Conservation (phyloP, 73 alveolate species). For the Symbiodinium pilosum region DNA sequence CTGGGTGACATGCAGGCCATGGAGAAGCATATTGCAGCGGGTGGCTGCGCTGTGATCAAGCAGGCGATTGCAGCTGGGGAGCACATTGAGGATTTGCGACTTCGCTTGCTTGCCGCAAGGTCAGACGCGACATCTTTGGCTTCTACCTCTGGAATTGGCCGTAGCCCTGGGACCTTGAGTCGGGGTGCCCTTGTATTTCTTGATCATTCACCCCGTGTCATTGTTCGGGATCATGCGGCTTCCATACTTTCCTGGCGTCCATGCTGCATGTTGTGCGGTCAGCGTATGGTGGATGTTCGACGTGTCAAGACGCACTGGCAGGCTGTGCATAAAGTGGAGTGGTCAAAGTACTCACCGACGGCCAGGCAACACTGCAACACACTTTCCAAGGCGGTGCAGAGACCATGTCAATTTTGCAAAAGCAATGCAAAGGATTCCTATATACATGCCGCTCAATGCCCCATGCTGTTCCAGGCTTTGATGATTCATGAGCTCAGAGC, state of each 20-base stretch:
- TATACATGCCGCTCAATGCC: neutral
- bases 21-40: neutral
- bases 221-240: neutral
- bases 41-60: neutral
- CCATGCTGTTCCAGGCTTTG: neutral
- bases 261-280: neutral
- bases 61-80: neutral
- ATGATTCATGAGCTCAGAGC: neutral
- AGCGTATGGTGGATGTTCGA: neutral
- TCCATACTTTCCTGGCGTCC: neutral
- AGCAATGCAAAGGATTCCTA: neutral
- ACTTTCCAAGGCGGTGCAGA: neutral
- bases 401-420: neutral
- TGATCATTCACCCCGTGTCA: neutral
- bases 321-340: neutral
- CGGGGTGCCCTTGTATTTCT: neutral
- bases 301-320: neutral
- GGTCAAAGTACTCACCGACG: neutral
- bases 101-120: neutral
- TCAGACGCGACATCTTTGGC: no score
- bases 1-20: neutral
- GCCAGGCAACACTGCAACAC: neutral
- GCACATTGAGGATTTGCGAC: neutral
- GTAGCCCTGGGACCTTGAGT: neutral
- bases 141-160: neutral